Evolutionary conservation across 2,329 filamentous ascomycete species (phyloP).

Genomic region (Pestalotiopsis sp.): DNA sequence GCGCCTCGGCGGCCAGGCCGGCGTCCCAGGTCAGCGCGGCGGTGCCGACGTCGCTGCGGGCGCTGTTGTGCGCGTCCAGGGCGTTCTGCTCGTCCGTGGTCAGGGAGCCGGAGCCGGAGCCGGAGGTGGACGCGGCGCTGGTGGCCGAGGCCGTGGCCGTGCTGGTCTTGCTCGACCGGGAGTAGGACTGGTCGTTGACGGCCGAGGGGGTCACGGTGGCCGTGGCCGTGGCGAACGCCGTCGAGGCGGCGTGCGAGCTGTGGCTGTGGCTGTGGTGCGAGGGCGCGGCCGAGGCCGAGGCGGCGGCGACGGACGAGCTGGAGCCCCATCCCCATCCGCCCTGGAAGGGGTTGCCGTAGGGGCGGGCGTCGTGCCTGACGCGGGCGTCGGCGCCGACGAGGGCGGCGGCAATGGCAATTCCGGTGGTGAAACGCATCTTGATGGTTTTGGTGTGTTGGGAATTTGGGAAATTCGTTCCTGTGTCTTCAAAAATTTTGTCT

Average conservation of each 20-base stretch:
- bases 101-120: background rate
- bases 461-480: too few species aligned
- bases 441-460: background rate
- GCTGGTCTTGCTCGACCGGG: background rate
- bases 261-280: background rate
- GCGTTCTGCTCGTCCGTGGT: conserved; percentile 10
- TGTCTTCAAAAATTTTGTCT: background rate
- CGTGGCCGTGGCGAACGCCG: background rate
- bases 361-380: background rate
- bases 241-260: background rate
- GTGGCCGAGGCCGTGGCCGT: background rate
- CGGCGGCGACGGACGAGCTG: background rate
- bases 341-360: background rate
- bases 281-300: background rate
- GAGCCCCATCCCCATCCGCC: background rate
- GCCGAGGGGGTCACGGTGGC: background rate
- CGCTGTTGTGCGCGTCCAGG: conserved; percentile 9
- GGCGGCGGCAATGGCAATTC: conserved; percentile 5
- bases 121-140: background rate
- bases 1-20: conserved; percentile 1
- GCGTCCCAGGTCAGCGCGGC: conserved; percentile 1
- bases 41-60: conserved; percentile 6
- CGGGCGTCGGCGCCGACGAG: conserved; percentile 2
- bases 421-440: conserved; percentile 9
- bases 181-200: background rate